Conservation (phyloP, 257 asterid genomes). For the Plectranthus barbatus region DNA sequence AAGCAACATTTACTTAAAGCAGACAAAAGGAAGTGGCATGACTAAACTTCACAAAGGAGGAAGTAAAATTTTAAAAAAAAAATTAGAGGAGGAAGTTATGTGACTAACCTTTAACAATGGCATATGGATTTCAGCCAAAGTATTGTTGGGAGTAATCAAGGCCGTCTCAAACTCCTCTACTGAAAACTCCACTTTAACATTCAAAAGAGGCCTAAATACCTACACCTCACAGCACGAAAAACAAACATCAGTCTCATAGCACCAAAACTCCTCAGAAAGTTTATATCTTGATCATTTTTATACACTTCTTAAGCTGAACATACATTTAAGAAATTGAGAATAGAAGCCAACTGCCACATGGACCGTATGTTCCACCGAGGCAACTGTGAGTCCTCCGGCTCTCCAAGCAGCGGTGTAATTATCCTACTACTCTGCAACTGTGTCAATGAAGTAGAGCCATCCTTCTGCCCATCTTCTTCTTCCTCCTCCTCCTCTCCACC, state of each 20-base stretch:
- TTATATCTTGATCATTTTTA: not conserved
- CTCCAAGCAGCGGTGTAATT: conserved; percentile 67
- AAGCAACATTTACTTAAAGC: not conserved
- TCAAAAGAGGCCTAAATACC: conserved; percentile 94
- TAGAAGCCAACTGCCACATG: conserved; percentile 98
- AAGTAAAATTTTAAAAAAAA: too few relatives aligned
- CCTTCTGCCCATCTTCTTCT: conserved; percentile 19
- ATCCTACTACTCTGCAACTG: conserved; percentile 44
- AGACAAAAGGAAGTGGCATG: not conserved
- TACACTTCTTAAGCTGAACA: conserved; percentile 16
- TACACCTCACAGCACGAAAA: conserved; percentile 29
- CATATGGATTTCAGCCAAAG: conserved; percentile 89
- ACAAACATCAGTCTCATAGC: conserved; percentile 15
- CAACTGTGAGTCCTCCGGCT: conserved; percentile 80
- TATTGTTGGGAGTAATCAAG: conserved; percentile 67
- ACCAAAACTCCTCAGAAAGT: conserved; percentile 12
- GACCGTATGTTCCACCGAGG: conserved; percentile 86
- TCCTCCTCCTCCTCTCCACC: conserved; percentile 35
- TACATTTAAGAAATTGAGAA: conserved; percentile 92
- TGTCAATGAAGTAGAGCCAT: conserved; percentile 24
- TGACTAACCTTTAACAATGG: conserved; percentile 57
- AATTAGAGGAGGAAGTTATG: not conserved
- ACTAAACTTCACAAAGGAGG: not conserved
- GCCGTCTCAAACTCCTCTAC: conserved; percentile 98
- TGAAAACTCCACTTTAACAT: conserved; percentile 85